These are phyloP conservation scores for Karstenula rhodostoma DNA, from an alignment of 2,329 filamentous ascomycete species.

Conservation along the genomic window DNA sequence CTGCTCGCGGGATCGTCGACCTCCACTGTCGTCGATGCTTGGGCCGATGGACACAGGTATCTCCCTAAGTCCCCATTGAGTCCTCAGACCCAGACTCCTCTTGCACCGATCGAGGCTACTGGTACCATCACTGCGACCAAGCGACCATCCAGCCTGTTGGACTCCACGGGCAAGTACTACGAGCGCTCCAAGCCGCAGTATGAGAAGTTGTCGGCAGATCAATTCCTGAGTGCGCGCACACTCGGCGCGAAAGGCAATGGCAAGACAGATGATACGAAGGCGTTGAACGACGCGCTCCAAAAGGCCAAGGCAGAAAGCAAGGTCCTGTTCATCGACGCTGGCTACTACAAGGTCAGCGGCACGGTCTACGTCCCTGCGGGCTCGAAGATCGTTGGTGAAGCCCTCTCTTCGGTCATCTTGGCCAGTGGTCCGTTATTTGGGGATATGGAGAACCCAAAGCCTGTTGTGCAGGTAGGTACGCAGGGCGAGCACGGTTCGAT, in stretches of 20 bases:
- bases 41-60: constrained; percentile 46
- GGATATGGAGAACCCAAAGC: constrained; percentile 63
- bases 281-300: constrained; percentile 77
- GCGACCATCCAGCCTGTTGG: constrained; percentile 53
- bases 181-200: constrained; percentile 61
- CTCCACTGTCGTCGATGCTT: constrained; percentile 33
- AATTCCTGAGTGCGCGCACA: constrained; percentile 64
- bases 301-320: constrained; percentile 62
- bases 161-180: constrained; percentile 58
- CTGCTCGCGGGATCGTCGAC: constrained; percentile 37
- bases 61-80: constrained; percentile 48
- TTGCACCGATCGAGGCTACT: constrained; percentile 44
- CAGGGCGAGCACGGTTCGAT: constrained; percentile 70
- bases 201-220: constrained; percentile 60
- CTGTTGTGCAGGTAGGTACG: constrained; percentile 72
- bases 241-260: constrained; percentile 80
- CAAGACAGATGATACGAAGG: constrained; percentile 80
- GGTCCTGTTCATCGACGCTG: constrained; percentile 66
- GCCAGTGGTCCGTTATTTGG: constrained; percentile 66
- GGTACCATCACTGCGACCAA: constrained; percentile 55
- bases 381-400: constrained; percentile 83
- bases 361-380: constrained; percentile 69
- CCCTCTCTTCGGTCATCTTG: constrained; percentile 84
- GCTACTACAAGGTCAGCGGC: constrained; percentile 62
- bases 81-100: constrained; percentile 5